These are phyloP conservation scores for Phytophthora pinifolia DNA, from an alignment of 352 stramenopile species.

Conservation along the genomic window DNA sequence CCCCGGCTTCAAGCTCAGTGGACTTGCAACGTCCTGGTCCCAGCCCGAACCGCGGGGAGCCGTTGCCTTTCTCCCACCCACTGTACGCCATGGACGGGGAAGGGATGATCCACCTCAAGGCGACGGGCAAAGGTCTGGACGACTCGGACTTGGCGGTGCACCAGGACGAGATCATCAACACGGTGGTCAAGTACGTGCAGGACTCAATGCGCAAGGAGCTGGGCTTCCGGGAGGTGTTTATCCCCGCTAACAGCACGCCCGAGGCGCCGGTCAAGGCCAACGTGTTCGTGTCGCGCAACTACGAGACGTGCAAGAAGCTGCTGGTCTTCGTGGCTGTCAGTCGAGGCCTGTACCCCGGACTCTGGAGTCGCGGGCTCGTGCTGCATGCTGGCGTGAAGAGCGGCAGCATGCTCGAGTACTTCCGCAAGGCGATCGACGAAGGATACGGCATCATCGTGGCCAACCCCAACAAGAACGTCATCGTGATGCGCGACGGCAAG, in stretches of 20 bases:
- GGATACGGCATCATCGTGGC: slow-evolving; percentile 87
- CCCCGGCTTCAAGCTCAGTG: slow-evolving; percentile 10
- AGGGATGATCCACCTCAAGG: slow-evolving; percentile 86
- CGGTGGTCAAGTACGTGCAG: slow-evolving; percentile 85
- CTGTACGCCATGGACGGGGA: slow-evolving; percentile 85
- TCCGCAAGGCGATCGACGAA: slow-evolving; percentile 84
- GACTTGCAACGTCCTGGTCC: slow-evolving; percentile 1
- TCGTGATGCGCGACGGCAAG: slow-evolving; percentile 78
- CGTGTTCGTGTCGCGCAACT: slow-evolving; percentile 84
- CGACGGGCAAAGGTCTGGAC: slow-evolving; percentile 77
- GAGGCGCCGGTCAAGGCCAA: slow-evolving; percentile 69
- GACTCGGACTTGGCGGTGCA: slow-evolving; percentile 86
- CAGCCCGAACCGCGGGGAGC: slow-evolving; percentile 25
- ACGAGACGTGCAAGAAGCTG: slow-evolving; percentile 76
- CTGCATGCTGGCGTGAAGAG: slow-evolving; percentile 86
- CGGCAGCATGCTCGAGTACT: slow-evolving; percentile 89
- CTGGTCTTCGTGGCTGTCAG: slow-evolving; percentile 87
- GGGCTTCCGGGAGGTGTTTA: slow-evolving; percentile 75
- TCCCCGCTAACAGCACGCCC: slow-evolving; percentile 63
- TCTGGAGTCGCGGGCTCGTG: slow-evolving; percentile 86
- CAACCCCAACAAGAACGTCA: slow-evolving; percentile 91
- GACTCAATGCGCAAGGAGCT: slow-evolving; percentile 83
- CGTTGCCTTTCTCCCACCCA: slow-evolving; percentile 72
- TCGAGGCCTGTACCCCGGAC: slow-evolving; percentile 71
- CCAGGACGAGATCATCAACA: slow-evolving; percentile 88